Percentiles rank a stretch among this genome's conserved stretches.
Conservation (phyloP, 768 basidiomycete species). For the Boletus subparvulus region DNA sequence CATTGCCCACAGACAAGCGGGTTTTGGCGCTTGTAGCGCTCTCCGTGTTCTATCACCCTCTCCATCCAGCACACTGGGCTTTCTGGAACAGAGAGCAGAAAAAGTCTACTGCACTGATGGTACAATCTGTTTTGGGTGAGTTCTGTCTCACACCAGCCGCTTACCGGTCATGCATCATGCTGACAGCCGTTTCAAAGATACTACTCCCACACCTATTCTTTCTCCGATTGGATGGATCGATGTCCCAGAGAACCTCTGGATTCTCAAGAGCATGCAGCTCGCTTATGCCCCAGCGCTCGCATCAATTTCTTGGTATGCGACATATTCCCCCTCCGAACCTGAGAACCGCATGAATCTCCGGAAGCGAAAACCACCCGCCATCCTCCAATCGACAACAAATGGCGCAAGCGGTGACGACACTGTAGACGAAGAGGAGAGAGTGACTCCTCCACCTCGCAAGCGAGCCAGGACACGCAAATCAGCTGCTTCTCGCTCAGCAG, state of each 20-base stretch:
- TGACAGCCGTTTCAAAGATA: conserved; percentile 21
- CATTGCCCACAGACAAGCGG: conserved; percentile 38
- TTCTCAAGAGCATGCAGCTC: conserved; percentile 32
- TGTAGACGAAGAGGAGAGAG: conserved; percentile 30
- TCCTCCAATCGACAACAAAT: conserved; percentile 16
- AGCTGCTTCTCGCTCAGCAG: conserved; percentile 7
- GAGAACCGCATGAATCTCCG: conserved; percentile 35
- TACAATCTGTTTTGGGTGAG: conserved; percentile 56
- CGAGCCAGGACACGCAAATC: conserved; percentile 30
- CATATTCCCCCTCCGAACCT: conserved; percentile 31
- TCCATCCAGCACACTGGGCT: conserved; percentile 59
- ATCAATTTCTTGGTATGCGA: conserved; percentile 28
- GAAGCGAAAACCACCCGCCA: conserved; percentile 31
- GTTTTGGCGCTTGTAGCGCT: conserved; percentile 61
- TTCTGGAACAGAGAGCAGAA: conserved; percentile 59
- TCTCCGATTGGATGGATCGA: conserved; percentile 38
- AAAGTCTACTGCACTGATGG: conserved; percentile 47
- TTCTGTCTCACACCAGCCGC: conserved; percentile 12
- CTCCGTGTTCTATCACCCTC: conserved; percentile 53
- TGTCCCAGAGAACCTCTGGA: conserved; percentile 34
- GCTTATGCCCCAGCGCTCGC: conserved; percentile 29
- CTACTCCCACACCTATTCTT: conserved; percentile 32
- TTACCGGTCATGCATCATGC: background rate
- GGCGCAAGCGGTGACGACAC: conserved; percentile 39
- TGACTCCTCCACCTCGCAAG: conserved; percentile 31